A percentile compares a stretch with the other conserved stretches of the same genome.
Evolutionary conservation across 2,329 filamentous ascomycete species (phyloP).

Genomic region (Plenodomus lindquistii): DNA sequence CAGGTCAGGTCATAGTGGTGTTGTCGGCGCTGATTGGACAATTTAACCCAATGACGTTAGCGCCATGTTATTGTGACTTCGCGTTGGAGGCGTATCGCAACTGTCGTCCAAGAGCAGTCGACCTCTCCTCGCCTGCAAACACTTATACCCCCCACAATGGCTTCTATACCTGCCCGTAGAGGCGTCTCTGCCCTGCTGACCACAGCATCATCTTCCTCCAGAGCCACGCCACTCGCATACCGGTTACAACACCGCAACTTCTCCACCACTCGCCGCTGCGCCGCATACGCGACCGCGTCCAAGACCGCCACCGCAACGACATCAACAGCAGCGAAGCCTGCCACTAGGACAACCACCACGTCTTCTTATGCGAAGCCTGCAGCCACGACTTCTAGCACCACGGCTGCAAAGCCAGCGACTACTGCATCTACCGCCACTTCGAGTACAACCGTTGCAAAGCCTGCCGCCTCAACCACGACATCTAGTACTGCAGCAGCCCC

Average conservation of each 20-base stretch:
- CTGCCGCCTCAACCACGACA: conserved; percentile 16
- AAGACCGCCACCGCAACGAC: conserved; percentile 13
- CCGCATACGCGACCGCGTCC: conserved; percentile 30
- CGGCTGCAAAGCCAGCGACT: conserved; percentile 14
- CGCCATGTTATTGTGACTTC: conserved; percentile 16
- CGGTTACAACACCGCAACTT: conserved; percentile 25
- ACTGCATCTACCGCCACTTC: too few species aligned
- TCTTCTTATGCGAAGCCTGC: conserved; percentile 1
- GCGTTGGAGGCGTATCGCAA: conserved; percentile 8
- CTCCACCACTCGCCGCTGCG: conserved; percentile 20
- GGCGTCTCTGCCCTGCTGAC: conserved; percentile 22
- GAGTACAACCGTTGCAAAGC: conserved; percentile 12
- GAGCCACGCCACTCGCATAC: conserved; percentile 16
- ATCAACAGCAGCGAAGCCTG: conserved; percentile 12
- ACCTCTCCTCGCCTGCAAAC: background rate
- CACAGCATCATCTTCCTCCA: conserved; percentile 14
- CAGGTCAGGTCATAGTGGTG: too few species aligned
- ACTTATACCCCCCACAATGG: conserved; percentile 16
- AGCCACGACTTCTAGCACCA: conserved; percentile 12
- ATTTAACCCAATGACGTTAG: conserved; percentile 1
- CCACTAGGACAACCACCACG: background rate
- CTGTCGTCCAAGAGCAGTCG: conserved; percentile 1
- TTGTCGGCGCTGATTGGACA: conserved; percentile 3
- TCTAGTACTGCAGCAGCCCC: conserved; percentile 20
- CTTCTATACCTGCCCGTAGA: conserved; percentile 21